A percentile compares a stretch with the other conserved stretches of the same genome.
Conservation (phyloP, 257 asterid genomes). For the Striga asiatica region DNA sequence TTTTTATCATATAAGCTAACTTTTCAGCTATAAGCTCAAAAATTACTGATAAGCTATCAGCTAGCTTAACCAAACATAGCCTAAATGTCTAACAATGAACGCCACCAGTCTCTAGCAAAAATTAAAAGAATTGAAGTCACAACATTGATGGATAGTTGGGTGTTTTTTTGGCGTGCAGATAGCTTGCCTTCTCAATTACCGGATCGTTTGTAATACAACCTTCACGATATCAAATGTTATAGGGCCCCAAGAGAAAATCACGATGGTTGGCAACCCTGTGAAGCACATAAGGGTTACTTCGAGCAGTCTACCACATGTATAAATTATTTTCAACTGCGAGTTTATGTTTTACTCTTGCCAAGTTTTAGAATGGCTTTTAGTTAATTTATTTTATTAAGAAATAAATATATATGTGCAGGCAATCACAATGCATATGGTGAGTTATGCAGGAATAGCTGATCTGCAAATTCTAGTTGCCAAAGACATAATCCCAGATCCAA, state of each 20-base stretch:
- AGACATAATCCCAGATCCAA: conserved; percentile 65
- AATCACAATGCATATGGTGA: conserved; percentile 77
- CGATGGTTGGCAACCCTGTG: conserved; percentile 35
- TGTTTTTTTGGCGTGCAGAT: conserved; percentile 22
- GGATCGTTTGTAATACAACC: conserved; percentile 52
- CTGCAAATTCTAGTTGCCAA: conserved; percentile 76
- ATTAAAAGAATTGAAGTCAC: no score
- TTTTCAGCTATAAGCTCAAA: no score
- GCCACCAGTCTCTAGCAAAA: no score
- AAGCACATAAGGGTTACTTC: conserved; percentile 40
- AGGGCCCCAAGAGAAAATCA: conserved; percentile 57
- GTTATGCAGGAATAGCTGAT: conserved; percentile 63
- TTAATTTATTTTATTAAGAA: no score
- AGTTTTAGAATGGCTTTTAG: no score
- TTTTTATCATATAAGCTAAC: no score
- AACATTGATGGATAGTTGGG: neutral
- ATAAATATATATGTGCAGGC: conserved; percentile 41
- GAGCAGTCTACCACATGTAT: conserved; percentile 65
- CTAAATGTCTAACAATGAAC: no score
- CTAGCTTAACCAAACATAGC: no score
- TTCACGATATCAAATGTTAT: conserved; percentile 60
- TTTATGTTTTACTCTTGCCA: no score
- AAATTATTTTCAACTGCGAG: neutral
- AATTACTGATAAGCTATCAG: no score
- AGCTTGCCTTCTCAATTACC: conserved; percentile 49